Base-by-base conservation (phyloP, 192 early-diverging fungal species). In the Chytriomyces sp. region DNA sequence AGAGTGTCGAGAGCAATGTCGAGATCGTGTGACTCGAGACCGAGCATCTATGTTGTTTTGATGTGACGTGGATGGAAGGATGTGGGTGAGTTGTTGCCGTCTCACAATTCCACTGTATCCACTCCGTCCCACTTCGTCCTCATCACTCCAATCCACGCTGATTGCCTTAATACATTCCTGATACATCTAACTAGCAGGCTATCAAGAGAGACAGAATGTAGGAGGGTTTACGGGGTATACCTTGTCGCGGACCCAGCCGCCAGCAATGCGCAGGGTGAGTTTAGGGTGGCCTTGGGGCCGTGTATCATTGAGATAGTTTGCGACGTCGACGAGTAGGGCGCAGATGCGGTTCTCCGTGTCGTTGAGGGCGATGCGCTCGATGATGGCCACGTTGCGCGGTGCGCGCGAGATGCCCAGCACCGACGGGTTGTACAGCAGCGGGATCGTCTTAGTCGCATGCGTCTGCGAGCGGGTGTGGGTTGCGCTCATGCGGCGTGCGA, bases 221-320 rank as follows among this genome's bases (percentile, higher is more conserved):
- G 19, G 25, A 58, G 17, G n/a, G 28, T 28, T 58, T 14, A 33
- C 7, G 28, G 3, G 10, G 12, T 22, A 59, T 17, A 92, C 90
- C 82, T 99, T 99, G 79, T 99, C 98, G 62, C 98, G 87, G 44
- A 99, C 98, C 98, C 96, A 99, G 10, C 98, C 98, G 53, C 98
- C 98, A 31, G 96, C 95, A 44, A 99, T 93, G 19, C 97, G 85
- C 52, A 96, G 86, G 28, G 86, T 81, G 64, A 93, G 75, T 38
- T 67, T 67, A 59, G 75, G 34, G 84, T 85, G 36, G 81, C 66
- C 32, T 4, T 76, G 76, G 14, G 86, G 81, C 33, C 83, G 69
- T 32, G 76, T 30, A 30, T 76, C 59, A 56, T 83, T 78, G 52
- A 93, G 71, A 36, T 84, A 64, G 6, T 85, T 74, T 2, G 89